Evolutionary conservation across 2,329 filamentous ascomycete genomes (phyloP).

Genomic region (Claviceps africana): DNA sequence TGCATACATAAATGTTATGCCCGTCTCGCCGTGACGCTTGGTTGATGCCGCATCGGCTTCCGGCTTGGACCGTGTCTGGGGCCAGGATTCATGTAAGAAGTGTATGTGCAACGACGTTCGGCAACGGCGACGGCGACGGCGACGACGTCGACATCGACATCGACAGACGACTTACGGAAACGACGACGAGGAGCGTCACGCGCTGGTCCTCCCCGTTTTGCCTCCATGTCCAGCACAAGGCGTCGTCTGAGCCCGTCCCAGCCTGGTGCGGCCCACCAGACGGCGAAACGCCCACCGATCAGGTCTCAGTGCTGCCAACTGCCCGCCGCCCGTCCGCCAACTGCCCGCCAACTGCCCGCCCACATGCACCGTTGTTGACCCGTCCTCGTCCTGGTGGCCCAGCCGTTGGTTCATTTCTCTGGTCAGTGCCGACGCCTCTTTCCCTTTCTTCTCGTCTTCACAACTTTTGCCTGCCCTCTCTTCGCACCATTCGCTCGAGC

Average conservation of each 20-base stretch:
- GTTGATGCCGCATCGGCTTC: too few species aligned
- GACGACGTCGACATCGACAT: too few species aligned
- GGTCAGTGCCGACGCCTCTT: not conserved
- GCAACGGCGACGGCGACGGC: too few species aligned
- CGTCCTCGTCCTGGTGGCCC: conserved; percentile 1
- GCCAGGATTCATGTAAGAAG: too few species aligned
- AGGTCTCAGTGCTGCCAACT: not conserved
- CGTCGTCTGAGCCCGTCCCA: not conserved
- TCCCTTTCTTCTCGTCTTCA: not conserved
- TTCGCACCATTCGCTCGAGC: conserved; percentile 1
- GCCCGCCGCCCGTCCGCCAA: not conserved
- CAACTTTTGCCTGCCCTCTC: not conserved
- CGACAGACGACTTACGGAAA: too few species aligned
- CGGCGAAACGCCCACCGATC: not conserved
- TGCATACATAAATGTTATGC: too few species aligned
- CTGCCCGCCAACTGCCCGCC: too few species aligned
- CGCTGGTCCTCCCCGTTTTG: not conserved
- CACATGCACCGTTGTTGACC: not conserved
- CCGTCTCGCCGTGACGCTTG: too few species aligned
- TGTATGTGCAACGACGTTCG: too few species aligned
- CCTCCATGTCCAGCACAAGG: too few species aligned
- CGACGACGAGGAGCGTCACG: too few species aligned
- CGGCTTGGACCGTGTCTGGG: too few species aligned
- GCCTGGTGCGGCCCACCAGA: conserved; percentile 1
- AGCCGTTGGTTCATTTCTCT: not conserved